Percentiles rank a stretch among this genome's conserved stretches.
Conservation (phyloP, 2,329 filamentous ascomycete genomes). For the Truncatella angustata region DNA sequence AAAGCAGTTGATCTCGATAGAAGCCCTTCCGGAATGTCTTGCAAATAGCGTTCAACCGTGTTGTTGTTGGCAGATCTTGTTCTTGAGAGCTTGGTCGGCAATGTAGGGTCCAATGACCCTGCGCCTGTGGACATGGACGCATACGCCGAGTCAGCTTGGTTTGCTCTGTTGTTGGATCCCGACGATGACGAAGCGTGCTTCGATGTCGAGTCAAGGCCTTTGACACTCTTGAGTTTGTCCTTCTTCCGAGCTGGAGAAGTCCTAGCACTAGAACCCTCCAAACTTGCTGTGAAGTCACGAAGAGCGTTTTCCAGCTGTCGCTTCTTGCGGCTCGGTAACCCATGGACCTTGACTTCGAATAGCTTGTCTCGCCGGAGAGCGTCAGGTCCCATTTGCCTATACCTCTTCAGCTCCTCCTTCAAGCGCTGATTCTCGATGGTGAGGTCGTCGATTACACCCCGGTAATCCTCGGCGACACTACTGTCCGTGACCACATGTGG, state of each 20-base stretch:
- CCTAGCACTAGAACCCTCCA: constrained; percentile 49
- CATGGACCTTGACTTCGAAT: constrained; percentile 80
- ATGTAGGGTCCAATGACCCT: constrained; percentile 40
- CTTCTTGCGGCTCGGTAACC: constrained; percentile 69
- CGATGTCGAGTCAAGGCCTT: constrained; percentile 41
- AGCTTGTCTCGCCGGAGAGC: constrained; percentile 72
- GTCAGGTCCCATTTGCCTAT: constrained; percentile 65
- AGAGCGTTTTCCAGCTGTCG: constrained; percentile 73
- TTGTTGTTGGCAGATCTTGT: constrained; percentile 53
- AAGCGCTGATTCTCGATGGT: constrained; percentile 81
- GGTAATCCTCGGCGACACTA: constrained; percentile 71
- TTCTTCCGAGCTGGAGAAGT: constrained; percentile 38
- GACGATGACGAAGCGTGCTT: constrained; percentile 55
- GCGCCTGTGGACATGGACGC: constrained; percentile 63
- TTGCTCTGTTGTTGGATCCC: constrained; percentile 38
- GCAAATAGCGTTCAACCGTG: constrained; percentile 67
- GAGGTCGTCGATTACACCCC: constrained; percentile 83
- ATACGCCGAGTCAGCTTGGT: constrained; percentile 61
- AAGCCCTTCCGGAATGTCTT: constrained; percentile 69
- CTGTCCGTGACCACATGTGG: constrained; percentile 39
- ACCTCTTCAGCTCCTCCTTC: constrained; percentile 69
- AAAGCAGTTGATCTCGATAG: constrained; percentile 60
- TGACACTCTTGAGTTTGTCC: constrained; percentile 36
- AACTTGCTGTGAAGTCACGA: constrained; percentile 64
- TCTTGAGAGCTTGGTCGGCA: constrained; percentile 28